Base-by-base conservation (phyloP, 129 eudicot species). In the Heracleum sosnowskyi region DNA sequence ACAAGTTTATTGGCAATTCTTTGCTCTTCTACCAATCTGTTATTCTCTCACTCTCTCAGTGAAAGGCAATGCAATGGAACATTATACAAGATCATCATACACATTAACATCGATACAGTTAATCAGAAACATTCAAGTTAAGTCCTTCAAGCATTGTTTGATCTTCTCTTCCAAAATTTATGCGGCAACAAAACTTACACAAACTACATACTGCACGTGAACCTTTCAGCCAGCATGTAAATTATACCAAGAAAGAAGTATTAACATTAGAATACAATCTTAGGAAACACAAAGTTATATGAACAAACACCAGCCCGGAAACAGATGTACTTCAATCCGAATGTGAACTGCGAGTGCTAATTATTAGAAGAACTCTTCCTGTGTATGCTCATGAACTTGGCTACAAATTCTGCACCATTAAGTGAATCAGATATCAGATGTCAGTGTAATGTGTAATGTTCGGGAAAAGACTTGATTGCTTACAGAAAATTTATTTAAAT, bases 341-440 rank as follows among this genome's bases (percentile, higher is more conserved):
- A n/a, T 29, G 41, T 44, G 7, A 42, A 33, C 62, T 77, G 45
- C 12, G 37, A 44, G 57, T 34, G 81, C 79, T 83, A 84, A 53
- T 81, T 92, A 79, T 79, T 88, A 77, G 82, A 70, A 73, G 81
- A 84, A 62, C 81, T 87, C 86, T 90, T 92, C 82, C 97, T 86
- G 83, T 86, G 86, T 80, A 92, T 82, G 89, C 97, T 88, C 92
- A 92, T 92, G 79, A 92, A 87, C 80, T 92, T 92, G 62, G 92
- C 95, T 46, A 85, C 90, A 83, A 92, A 92, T 77, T 92, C 97
- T 92, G 92, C 88, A 83, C 6, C 47, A 33, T 46, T 24, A 5
- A 37, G 10, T 66, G 4, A 74, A 26, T 74, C 55, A 73, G 22
- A 40, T 40, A 22, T 69, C 47, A 24, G 68, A 26, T 10, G 15